These are phyloP conservation scores for Nicotiana undulata DNA, from an alignment of 257 asterid genomes.

Conservation along the genomic window DNA sequence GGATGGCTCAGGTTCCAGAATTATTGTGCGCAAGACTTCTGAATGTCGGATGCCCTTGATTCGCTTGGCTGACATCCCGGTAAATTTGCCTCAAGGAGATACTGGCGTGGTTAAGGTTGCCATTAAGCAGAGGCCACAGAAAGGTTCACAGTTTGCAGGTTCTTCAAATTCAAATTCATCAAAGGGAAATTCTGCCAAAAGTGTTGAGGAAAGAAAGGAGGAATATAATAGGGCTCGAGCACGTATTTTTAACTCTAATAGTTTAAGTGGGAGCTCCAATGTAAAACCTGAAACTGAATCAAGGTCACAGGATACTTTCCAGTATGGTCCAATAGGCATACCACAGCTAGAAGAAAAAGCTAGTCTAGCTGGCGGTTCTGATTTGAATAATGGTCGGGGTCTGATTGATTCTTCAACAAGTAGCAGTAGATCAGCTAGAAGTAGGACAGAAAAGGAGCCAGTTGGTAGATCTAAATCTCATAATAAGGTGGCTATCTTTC, in stretches of 20 bases:
- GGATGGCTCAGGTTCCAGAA: conserved; percentile 90
- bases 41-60: conserved; percentile 60
- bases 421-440: conserved; percentile 68
- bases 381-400: conserved; percentile 45
- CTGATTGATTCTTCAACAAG: conserved; percentile 56
- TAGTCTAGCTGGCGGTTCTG: conserved; percentile 35
- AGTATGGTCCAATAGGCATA: conserved; percentile 41
- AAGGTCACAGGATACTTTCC: conserved; percentile 52
- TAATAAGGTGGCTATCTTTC: conserved; percentile 85
- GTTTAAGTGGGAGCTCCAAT: conserved; percentile 44
- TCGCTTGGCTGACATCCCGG: conserved; percentile 48
- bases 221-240: conserved; percentile 97
- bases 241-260: conserved; percentile 79
- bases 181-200: conserved; percentile 66
- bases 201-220: conserved; percentile 97
- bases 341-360: conserved; percentile 50
- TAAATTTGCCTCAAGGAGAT: conserved; percentile 35
- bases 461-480: conserved; percentile 49
- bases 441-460: conserved; percentile 74
- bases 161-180: conserved; percentile 37
- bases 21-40: conserved; percentile 71
- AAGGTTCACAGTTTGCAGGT: conserved; percentile 40
- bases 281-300: conserved; percentile 54
- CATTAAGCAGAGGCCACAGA: conserved; percentile 96
- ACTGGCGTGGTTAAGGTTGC: conserved; percentile 31